phyloP scores from a whole-genome alignment of 495 filamentous ascomycete genomes.

The Amorphotheca resinae region DNA sequence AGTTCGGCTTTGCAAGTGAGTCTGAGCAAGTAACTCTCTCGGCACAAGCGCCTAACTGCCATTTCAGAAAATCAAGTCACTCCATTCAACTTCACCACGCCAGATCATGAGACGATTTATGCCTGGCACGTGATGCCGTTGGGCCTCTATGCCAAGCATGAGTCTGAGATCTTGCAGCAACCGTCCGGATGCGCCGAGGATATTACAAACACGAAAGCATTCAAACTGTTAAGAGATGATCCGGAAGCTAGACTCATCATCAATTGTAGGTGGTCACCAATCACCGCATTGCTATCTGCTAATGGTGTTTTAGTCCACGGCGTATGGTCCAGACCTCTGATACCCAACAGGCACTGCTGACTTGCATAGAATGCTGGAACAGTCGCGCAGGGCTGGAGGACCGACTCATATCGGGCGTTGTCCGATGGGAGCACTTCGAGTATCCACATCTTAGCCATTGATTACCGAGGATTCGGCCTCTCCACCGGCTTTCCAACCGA shows the following conservation, averaged over 20 bases:
- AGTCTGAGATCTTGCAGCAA: conserved; percentile 36
- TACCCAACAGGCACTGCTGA: not conserved
- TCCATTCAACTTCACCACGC: conserved; percentile 47
- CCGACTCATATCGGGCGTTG: conserved; percentile 49
- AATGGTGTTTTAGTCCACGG: conserved; percentile 30
- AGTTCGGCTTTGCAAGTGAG: conserved; percentile 74
- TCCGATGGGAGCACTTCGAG: conserved; percentile 41
- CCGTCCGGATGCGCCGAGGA: conserved; percentile 36
- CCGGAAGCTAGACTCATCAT: conserved; percentile 48
- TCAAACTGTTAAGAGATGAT: conserved; percentile 49
- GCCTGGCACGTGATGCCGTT: conserved; percentile 64
- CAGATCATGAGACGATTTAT: conserved; percentile 45
- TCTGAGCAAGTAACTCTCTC: conserved; percentile 1
- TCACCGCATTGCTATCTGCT: not conserved
- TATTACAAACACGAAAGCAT: conserved; percentile 41
- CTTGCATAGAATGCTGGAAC: conserved; percentile 46
- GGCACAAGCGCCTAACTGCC: not conserved
- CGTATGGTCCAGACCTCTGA: conserved; percentile 7
- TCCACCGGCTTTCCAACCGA: conserved; percentile 75
- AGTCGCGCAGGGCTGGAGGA: conserved; percentile 48
- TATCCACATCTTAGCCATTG: conserved; percentile 54
- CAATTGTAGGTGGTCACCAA: conserved; percentile 28
- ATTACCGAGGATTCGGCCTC: conserved; percentile 84
- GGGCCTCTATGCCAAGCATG: conserved; percentile 46
- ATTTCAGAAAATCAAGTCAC: conserved; percentile 50